Evolutionary conservation across 2,329 filamentous ascomycete genomes (phyloP), one percentile per base, ranked within the genome.

Genomic region (Mollisia scopiformis): DNA sequence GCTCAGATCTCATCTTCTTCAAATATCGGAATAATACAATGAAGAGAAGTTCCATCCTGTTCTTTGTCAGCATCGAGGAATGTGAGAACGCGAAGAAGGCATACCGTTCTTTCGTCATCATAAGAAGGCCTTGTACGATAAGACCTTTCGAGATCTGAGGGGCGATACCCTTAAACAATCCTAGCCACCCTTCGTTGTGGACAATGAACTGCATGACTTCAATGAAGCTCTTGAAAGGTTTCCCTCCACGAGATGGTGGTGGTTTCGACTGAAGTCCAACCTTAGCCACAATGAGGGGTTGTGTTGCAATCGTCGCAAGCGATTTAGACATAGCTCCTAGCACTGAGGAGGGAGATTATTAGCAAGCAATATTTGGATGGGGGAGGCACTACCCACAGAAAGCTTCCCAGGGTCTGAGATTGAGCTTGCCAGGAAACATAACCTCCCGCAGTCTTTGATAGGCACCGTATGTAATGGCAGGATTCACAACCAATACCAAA

Each of bases 21-120:
- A 97, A 73, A 70, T 95, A 96, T 69, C 92, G 86, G 76, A 97
- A 88, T 54, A 99, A 83, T 28, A 97, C 79, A 64, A 98, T 81
- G 74, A 97, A 98, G 47, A 93, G 75, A 16, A 98, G 79, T 75
- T 98, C 95, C 77, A 98, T 91, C 68, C 91, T 23, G 49, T 62
- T 49, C 66, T 25, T n/a, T 47, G 39, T 62, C 60, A 59, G 35
- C 19, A 47, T 39, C 47, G 58, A 47, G 16, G 13, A 19, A 13
- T 50, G 55, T 10, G 52, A 27, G 50, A 47, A 47, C 11, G 11
- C 28, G 23, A 25, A 27, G 3, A 11, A 28, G 47, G 55, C 82
- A 68, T 82, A 93, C 91, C 93, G 86, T 78, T 99, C 95, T 79
- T 99, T 99, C 51, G 93, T 95, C 93, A 97, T 99, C 95, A 99